A percentile compares a stretch with the other conserved stretches of the same genome.
These are phyloP conservation scores for Ophiorrhiza pumila DNA, from an alignment of 257 asterid genomes.

Conservation along the genomic window DNA sequence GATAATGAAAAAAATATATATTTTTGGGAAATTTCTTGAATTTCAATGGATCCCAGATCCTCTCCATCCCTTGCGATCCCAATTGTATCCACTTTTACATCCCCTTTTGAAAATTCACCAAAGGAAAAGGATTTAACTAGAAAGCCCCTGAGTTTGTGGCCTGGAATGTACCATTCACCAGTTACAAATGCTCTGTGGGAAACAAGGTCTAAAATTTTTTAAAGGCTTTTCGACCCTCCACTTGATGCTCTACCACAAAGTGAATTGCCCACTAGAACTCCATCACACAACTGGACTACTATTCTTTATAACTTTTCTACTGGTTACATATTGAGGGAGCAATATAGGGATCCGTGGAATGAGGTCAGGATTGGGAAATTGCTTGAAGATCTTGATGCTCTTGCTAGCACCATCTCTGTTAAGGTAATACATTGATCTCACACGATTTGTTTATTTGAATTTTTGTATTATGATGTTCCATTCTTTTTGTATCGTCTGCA, in stretches of 20 bases:
- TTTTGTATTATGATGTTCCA: background rate
- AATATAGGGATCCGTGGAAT: conserved; percentile 96
- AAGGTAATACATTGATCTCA: conserved; percentile 41
- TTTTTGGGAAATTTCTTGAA: background rate
- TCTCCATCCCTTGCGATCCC: conserved; percentile 49
- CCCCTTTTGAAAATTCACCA: conserved; percentile 42
- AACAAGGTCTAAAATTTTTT: conserved; percentile 73
- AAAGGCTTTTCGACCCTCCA: conserved; percentile 90
- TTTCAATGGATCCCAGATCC: conserved; percentile 47
- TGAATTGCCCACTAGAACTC: conserved; percentile 56
- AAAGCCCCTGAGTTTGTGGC: conserved; percentile 88
- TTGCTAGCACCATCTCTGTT: conserved; percentile 90
- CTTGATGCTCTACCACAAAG: conserved; percentile 95
- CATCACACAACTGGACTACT: conserved; percentile 63
- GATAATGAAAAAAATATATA: too few relatives aligned
- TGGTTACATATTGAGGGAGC: conserved; percentile 78
- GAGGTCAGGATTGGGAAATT: conserved; percentile 93
- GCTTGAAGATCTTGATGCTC: conserved; percentile 99
- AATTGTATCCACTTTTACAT: conserved; percentile 57
- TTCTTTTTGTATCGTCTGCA: background rate
- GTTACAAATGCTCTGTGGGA: conserved; percentile 96
- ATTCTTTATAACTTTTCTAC: conserved; percentile 66
- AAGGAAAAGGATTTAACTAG: conserved; percentile 33
- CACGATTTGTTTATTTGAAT: background rate
- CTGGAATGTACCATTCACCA: conserved; percentile 97